Evolutionary conservation across 1,139 yeast species (phyloP), one percentile per base, ranked within the genome.

Genomic region (Saccharomyces hybrid): DNA sequence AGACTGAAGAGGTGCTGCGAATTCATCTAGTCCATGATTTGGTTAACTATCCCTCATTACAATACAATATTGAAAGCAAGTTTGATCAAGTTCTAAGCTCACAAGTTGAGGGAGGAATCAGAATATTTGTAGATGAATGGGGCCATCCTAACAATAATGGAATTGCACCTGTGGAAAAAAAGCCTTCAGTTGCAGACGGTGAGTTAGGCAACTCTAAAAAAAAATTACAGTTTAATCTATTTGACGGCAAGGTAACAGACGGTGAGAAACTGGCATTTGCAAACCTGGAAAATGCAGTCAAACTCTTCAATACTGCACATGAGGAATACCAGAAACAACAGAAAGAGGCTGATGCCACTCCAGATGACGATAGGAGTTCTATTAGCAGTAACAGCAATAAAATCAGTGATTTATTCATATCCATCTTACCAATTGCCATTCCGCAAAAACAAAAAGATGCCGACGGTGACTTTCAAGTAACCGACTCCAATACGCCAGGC

Each of bases 261-360:
- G 98, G 95, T n/a, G 95, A 87, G 64, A 91, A 91, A 68, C 78
- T 91, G 57, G 87, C 96, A 48, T 77, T 81, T 63, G 98, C 97
- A 5, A 90, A 89, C 67, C 77, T 91, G 62, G 96, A 90, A 49
- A 83, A 83, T 56, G 81, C 86, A 26, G 78, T 84, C 58, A 81
- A 79, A 64, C 73, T 76, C 56, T 78, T 73, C 62, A 63, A 66
- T 52, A 68, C 66, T 57, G 71, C 64, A 56, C 73, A 70, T 63
- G 60, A 68, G 59, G 58, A 68, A 42, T 71, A 61, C 14, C 28
- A 55, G 44, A 68, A 50, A 58, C 66, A 51, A 60, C 68, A 54
- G 54, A 66, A 51, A 57, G 65, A 63, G 46, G 61, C 67, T 9
- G 57, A 60, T 20, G 56, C 57, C 29, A 46, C 48, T 44, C 50